A percentile compares a stretch with the other conserved stretches of the same genome.
These are phyloP conservation scores for Phaeosphaeria sp. DNA, from an alignment of 2,329 filamentous ascomycete genomes.

Conservation along the genomic window DNA sequence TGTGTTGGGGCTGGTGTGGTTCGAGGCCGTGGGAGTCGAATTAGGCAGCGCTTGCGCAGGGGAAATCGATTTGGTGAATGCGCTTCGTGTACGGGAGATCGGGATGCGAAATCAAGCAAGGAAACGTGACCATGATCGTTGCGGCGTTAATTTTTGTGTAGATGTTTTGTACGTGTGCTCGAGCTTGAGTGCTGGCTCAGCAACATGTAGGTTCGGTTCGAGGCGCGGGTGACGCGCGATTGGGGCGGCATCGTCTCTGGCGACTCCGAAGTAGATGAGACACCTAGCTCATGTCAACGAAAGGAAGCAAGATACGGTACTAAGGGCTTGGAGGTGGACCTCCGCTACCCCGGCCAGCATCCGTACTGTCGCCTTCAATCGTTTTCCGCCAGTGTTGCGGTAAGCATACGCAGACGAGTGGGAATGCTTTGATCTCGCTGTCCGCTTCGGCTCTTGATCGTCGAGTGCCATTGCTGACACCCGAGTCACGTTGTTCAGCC, in stretches of 20 bases:
- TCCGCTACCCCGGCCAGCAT: slow-evolving; percentile 39
- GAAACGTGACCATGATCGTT: slow-evolving; percentile 40
- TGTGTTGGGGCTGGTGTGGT: not conserved
- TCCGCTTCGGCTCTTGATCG: slow-evolving; percentile 45
- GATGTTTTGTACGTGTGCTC: slow-evolving; percentile 38
- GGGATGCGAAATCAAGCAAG: slow-evolving; percentile 28
- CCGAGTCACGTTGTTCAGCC: slow-evolving; percentile 86
- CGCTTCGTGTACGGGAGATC: slow-evolving; percentile 10
- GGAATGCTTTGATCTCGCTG: slow-evolving; percentile 97
- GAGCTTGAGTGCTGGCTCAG: slow-evolving; percentile 34
- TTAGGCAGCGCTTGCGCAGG: not conserved
- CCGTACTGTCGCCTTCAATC: slow-evolving; percentile 78
- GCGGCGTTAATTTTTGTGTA: slow-evolving; percentile 38
- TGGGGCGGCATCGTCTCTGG: slow-evolving; percentile 15
- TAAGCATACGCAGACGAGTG: slow-evolving; percentile 92
- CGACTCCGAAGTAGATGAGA: slow-evolving; percentile 26
- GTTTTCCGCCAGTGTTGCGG: slow-evolving; percentile 97
- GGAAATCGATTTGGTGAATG: slow-evolving; percentile 14
- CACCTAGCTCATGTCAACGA: slow-evolving; percentile 37
- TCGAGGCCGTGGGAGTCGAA: slow-evolving; percentile 6
- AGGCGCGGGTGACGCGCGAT: slow-evolving; percentile 2
- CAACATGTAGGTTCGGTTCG: slow-evolving; percentile 5
- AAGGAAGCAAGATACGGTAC: slow-evolving; percentile 11
- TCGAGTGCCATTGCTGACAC: slow-evolving; percentile 79
- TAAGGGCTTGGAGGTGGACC: slow-evolving; percentile 43